Base-by-base conservation (phyloP, 176 grass and related monocot species). In the Avena atlantica region DNA sequence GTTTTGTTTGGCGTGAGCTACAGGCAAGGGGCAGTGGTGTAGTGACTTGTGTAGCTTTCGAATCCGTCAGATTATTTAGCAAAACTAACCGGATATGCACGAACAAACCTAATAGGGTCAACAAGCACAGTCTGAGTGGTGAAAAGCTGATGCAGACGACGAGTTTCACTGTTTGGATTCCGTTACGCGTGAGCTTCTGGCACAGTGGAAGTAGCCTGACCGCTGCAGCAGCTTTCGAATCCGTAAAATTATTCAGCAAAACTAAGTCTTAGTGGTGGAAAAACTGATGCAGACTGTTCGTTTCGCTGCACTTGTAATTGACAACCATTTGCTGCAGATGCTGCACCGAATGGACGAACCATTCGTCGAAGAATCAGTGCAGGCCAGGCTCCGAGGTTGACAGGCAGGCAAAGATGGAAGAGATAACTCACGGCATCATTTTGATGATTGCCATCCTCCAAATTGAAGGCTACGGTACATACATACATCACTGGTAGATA, bases 401-500 rank as follows among this genome's bases (percentile, higher is more conserved):
- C 57, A 51, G 51, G 14, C 49, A 52, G 3, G 36, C 53, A 37
- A 48, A 62, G 64, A 55, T 50, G 6, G 31, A 76, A 65, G 83
- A 29, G 76, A 50, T 80, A 17, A 11, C 57, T 64, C 70, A 49
- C 3, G 56, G 57, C n/a, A 84, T 63, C 65, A 37, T 78, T 50
- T 21, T 49, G 36, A 36, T 31, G 57, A 7, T 19, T 56, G 15
- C 17, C 7, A 42, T 42, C 6, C 40, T 49, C 10, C 47, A 49
- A 49, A 49, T 49, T 49, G 47, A 12, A 49, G 8, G 47, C 2
- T 49, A 9, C 47, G 10, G 40, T 8, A 42, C 40, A 49, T 49
- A 49, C 47, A 49, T 3, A 12, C 47, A 48, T 48, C 45, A 48
- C 45, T 48, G 45, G 9, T 48, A 8, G 6, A 48, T 1, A 48